Conservation (phyloP, 768 basidiomycete species). For the Symmetrospora coprosmae region DNA sequence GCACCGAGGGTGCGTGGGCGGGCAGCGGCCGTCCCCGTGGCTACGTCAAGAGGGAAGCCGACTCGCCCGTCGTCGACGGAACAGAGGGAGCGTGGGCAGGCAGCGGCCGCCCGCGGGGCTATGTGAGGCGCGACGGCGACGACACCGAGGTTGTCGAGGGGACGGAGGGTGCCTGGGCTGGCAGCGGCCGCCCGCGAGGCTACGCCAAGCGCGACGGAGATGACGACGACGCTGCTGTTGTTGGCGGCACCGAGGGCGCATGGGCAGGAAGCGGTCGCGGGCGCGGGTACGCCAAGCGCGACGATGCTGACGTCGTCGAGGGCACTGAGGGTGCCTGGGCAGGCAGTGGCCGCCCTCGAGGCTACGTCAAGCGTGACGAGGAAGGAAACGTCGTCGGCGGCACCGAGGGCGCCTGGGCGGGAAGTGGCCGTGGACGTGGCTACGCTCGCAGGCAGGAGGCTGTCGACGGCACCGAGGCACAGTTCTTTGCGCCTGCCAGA, state of each 20-base stretch:
- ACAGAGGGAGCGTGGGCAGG: background rate
- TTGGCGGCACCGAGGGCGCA: background rate
- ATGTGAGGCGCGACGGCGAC: background rate
- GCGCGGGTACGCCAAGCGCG: background rate
- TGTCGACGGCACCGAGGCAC: background rate
- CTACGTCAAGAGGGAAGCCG: background rate
- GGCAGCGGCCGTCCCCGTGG: background rate
- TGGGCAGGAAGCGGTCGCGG: background rate
- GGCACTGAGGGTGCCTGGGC: background rate
- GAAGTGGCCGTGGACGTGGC: background rate
- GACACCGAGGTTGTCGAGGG: background rate
- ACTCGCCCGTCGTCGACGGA: background rate
- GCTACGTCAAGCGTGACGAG: background rate
- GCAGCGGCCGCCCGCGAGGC: background rate
- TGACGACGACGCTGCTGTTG: background rate
- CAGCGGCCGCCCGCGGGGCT: background rate
- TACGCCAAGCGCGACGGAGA: background rate
- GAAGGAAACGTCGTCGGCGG: background rate
- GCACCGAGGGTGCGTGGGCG: background rate
- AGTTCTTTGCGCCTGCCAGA: background rate
- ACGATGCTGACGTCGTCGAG: background rate
- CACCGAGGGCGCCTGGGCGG: background rate
- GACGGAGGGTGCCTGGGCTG: background rate
- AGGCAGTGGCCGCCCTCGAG: background rate
- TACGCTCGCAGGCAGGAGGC: background rate